Percentiles rank a stretch among this genome's conserved stretches.
phyloP scores from a whole-genome alignment of 2,329 filamentous ascomycete genomes.

The Boeremia lycopersici region DNA sequence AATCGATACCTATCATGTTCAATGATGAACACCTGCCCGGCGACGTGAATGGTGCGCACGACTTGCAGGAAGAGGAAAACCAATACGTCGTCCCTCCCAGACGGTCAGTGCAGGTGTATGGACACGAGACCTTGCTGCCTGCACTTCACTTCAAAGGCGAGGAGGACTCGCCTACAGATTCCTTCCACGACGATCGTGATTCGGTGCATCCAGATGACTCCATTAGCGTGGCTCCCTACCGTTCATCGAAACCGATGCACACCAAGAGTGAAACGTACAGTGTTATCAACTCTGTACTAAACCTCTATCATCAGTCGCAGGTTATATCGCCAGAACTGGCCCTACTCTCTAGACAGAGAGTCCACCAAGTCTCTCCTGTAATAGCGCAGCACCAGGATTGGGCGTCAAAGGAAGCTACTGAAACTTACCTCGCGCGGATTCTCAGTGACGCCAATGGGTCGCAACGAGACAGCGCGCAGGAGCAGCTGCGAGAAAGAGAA shows the following conservation, averaged over 20 bases:
- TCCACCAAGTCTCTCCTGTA: constrained; percentile 57
- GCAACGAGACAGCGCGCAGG: constrained; percentile 14
- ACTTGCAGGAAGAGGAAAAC: constrained; percentile 15
- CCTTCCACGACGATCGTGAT: constrained; percentile 40
- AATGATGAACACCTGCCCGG: constrained; percentile 43
- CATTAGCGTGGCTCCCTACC: constrained; percentile 45
- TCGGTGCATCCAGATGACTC: constrained; percentile 48
- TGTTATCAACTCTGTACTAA: constrained; percentile 49
- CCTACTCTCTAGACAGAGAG: constrained; percentile 47
- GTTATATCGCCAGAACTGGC: constrained; percentile 49
- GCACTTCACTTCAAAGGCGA: constrained; percentile 37
- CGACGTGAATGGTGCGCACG: neutral
- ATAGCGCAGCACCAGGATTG: constrained; percentile 60
- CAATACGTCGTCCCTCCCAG: constrained; percentile 21
- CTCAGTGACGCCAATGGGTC: constrained; percentile 47
- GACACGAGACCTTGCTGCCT: constrained; percentile 18
- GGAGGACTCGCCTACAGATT: constrained; percentile 38
- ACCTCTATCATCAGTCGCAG: constrained; percentile 48
- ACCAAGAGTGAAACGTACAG: constrained; percentile 52
- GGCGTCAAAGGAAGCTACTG: constrained; percentile 61
- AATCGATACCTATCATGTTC: constrained; percentile 63
- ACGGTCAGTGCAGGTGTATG: constrained; percentile 22
- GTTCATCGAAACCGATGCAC: constrained; percentile 37
- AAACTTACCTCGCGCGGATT: constrained; percentile 60
- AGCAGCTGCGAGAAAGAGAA: constrained; percentile 6